These are phyloP conservation scores for Malassezia restricta DNA, from an alignment of 1,284 basidiomycete genomes.

Conservation along the genomic window DNA sequence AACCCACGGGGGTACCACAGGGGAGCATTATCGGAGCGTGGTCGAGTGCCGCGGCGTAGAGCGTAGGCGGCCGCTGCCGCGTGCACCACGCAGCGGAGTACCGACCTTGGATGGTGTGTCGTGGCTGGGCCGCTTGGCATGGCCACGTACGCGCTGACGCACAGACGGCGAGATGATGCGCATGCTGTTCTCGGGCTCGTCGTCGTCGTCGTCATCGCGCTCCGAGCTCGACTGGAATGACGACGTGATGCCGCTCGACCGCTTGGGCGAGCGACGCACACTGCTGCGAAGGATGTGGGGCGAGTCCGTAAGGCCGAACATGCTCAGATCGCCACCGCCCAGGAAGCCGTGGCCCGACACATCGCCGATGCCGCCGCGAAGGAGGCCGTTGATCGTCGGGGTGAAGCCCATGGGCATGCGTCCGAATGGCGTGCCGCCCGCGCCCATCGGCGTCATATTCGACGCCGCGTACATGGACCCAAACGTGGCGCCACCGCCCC, in stretches of 20 bases:
- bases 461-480: neutral
- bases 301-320: constrained; percentile 20
- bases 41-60: constrained; percentile 2
- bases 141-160: constrained; percentile 1
- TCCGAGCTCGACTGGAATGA: constrained; percentile 12
- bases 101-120: constrained; percentile 10
- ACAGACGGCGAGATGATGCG: constrained; percentile 13
- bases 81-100: neutral
- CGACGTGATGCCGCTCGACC: neutral
- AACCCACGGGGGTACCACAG: neutral
- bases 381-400: constrained; percentile 21
- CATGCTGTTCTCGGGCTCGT: constrained; percentile 4
- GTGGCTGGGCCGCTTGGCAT: constrained; percentile 4
- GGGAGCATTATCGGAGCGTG: constrained; percentile 3
- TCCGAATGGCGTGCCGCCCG: constrained; percentile 18
- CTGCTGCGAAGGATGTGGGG: constrained; percentile 12
- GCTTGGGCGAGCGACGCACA: constrained; percentile 13
- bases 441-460: constrained; percentile 17
- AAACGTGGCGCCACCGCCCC: neutral
- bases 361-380: constrained; percentile 11
- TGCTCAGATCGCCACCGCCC: constrained; percentile 19
- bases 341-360: constrained; percentile 18
- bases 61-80: neutral
- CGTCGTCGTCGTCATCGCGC: constrained; percentile 16
- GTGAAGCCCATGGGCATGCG: constrained; percentile 23